Evolutionary conservation across 2,329 filamentous ascomycete species (phyloP), one percentile per base, ranked within the genome.

Genomic region (Sarocladiaceae sp.): DNA sequence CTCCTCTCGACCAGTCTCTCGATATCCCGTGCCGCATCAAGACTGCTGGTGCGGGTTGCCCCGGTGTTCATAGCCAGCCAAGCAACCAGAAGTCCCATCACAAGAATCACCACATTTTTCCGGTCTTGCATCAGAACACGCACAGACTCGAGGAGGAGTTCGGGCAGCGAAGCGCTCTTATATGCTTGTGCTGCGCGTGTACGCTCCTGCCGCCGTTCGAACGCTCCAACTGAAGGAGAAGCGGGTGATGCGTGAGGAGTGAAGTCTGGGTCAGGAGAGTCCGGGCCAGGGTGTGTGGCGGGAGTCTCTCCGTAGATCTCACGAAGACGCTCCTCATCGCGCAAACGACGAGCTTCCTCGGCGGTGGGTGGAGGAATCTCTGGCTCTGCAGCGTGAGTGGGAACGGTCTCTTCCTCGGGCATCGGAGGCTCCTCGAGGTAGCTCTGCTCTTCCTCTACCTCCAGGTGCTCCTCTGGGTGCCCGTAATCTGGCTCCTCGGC

Each of bases 101-200:
- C 59, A 4, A 72, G 68, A 23, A 86, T 84, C n/a, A 74, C 66
- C 10, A 84, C 62, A 52, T 85, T 86, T 67, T 78, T 83, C 53
- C 73, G 73, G 58, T 86, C 82, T 44, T 76, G 73, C 58, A 85
- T 60, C 17, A 80, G 63, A 7, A 85, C 76, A 28, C 74, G 72
- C 49, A 71, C 67, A 0, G 80, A 79, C 56, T 81, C 77, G 8
- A 80, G 58, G 0, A 85, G 60, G 8, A 85, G 67, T 54, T 82
- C 76, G 0, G 73, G 67, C 11, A 86, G 70, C 2, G 77, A 78
- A 0, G 78, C 77, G 10, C 66, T 66, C 54, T 76, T 69, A 50
- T 69, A 66, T 23, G 60, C 51, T 47, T 58, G 49, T 11, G 49
- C 49, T 28, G 49, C 36, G 8, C 49, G 33, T 22, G 49, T 23